Evolutionary conservation across 2,329 filamentous ascomycete genomes (phyloP).

Genomic region (Epichloe elymi): DNA sequence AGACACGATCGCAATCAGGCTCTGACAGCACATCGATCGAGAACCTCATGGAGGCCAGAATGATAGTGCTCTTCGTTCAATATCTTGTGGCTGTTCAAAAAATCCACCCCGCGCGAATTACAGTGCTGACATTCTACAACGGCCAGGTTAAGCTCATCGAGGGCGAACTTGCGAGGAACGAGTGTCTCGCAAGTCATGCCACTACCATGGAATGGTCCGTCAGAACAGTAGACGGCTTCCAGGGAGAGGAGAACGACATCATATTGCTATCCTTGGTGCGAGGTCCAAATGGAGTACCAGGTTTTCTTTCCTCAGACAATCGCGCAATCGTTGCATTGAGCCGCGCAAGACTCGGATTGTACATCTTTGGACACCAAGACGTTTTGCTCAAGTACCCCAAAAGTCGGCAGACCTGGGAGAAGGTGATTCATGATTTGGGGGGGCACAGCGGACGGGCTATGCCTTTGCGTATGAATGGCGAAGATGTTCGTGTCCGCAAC

Average conservation of each 20-base stretch:
- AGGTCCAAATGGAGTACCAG: slow-evolving; percentile 47
- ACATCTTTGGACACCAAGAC: slow-evolving; percentile 66
- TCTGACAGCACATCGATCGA: slow-evolving; percentile 48
- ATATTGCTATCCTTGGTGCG: slow-evolving; percentile 71
- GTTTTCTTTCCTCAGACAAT: slow-evolving; percentile 57
- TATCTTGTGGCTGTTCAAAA: slow-evolving; percentile 52
- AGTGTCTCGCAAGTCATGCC: slow-evolving; percentile 10
- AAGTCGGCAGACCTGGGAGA: slow-evolving; percentile 27
- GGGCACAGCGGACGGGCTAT: slow-evolving; percentile 18
- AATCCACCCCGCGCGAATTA: slow-evolving; percentile 47
- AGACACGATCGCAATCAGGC: slow-evolving; percentile 34
- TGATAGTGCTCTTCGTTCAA: slow-evolving; percentile 59
- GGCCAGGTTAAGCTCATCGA: slow-evolving; percentile 61
- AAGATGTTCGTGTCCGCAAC: slow-evolving; percentile 35
- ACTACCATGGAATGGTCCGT: slow-evolving; percentile 38
- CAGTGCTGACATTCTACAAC: slow-evolving; percentile 77
- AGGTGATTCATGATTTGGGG: slow-evolving; percentile 27
- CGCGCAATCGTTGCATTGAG: slow-evolving; percentile 46
- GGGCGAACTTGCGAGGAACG: slow-evolving; percentile 26
- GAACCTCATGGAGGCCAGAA: slow-evolving; percentile 60
- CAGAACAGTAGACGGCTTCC: slow-evolving; percentile 76
- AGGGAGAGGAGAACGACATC: slow-evolving; percentile 82
- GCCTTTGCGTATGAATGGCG: slow-evolving; percentile 34
- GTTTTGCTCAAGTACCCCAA: slow-evolving; percentile 33
- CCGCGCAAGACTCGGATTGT: slow-evolving; percentile 66